A percentile compares a stretch with the other conserved stretches of the same genome.
phyloP scores from a whole-genome alignment of 202 grass and related monocot genomes.

The Dendrocalamus latiflorus region DNA sequence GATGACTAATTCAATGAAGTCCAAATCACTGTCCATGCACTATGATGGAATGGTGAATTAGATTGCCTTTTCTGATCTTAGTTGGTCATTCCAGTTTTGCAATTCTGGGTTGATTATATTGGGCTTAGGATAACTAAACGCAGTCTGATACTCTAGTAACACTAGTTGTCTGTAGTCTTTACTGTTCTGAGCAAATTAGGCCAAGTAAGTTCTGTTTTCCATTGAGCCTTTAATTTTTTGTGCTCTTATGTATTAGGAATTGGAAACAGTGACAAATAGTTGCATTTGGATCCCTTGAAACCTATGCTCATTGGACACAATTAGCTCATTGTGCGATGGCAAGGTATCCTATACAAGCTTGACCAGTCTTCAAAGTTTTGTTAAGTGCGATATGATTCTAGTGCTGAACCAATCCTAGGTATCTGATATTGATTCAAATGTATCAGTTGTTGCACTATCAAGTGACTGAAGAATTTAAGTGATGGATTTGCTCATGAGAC shows the following conservation, averaged over 20 bases:
- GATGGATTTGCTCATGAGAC: background rate
- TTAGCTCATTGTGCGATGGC: background rate
- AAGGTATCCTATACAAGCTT: background rate
- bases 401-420: background rate
- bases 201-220: background rate
- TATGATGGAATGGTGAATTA: background rate
- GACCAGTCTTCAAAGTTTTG: background rate
- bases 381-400: background rate
- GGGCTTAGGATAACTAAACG: background rate
- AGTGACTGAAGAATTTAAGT: background rate
- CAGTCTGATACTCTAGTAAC: too few relatives aligned
- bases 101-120: background rate
- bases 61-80: background rate
- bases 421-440: background rate
- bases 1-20: background rate
- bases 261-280: background rate
- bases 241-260: background rate
- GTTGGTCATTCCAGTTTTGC: background rate
- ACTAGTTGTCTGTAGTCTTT: background rate
- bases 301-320: background rate
- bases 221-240: background rate
- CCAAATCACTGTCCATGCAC: background rate
- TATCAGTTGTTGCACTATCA: background rate
- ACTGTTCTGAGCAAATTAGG: background rate
- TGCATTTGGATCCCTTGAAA: background rate